Evolutionary conservation across 2,329 filamentous ascomycete genomes (phyloP), one percentile per base, ranked within the genome.

Genomic region (Aspergillus texensis): DNA sequence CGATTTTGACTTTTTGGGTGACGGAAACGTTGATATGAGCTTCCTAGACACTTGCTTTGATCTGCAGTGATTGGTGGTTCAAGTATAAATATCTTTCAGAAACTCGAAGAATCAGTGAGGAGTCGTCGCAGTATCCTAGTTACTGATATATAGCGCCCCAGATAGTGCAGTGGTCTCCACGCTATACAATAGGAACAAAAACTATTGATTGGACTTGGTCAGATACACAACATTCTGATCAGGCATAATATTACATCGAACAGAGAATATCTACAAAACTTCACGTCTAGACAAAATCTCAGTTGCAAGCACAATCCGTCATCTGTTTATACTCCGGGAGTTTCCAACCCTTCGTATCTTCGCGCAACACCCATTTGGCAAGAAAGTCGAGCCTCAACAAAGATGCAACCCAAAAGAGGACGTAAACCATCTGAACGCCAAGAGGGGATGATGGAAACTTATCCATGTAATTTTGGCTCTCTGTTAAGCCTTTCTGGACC

Each of bases 341-440:
- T 16, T 74, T 62, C 79, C 78, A 81, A 11, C 56, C 58, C 14
- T 60, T 72, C 2, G 77, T 70, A 26, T 73, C 65, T 64, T 78
- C 76, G 26, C 71, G 70, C 6, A 79, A 63, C 9, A 79, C 43
- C 64, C 67, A 74, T 34, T 68, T 68, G 0, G 68, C 69, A 26
- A 79, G 41, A 39, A 78, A 19, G 65, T 82, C 73, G 26, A 82
- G 14, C 65, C 68, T 75, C 43, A 82, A 68, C 9, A 74, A 69
- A 2, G 75, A 74, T 19, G 69, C 67, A 4, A 76, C 45, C 19
- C 72, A 72, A 4, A 77, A 26, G 10, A 79, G 3, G 28, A 64
- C 66, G 30, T 79, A 72, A 6, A 79, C 6, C 2, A 80, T 43
- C 2, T 62, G 64, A 58, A 83, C 66, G 5, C 74, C 78, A 3